These are phyloP conservation scores for Grigorovia jiainica DNA, from an alignment of 805 yeast species.

Conservation along the genomic window DNA sequence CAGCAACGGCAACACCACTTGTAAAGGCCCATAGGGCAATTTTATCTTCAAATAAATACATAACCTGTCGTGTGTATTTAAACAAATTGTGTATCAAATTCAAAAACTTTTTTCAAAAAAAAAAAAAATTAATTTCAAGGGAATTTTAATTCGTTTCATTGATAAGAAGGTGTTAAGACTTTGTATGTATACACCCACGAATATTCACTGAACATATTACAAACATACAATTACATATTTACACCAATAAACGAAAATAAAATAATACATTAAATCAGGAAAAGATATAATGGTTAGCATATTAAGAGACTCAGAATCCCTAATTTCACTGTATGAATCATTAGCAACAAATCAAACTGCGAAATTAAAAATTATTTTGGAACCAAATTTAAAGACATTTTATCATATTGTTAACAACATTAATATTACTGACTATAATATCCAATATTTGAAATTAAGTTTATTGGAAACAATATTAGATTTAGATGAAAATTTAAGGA, in stretches of 20 bases:
- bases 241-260: too few species aligned
- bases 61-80: not conserved
- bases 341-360: not conserved
- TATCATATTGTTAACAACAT: not conserved
- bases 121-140: not conserved
- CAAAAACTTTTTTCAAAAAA: not conserved
- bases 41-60: not conserved
- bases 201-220: too few species aligned
- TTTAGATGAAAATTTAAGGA: constrained; percentile 14
- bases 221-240: too few species aligned
- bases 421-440: not conserved
- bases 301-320: not conserved
- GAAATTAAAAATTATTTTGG: not conserved
- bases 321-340: not conserved
- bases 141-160: too few species aligned
- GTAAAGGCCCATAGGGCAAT: constrained; percentile 4
- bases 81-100: too few species aligned
- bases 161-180: too few species aligned
- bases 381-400: constrained; percentile 1
- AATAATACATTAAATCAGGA: too few species aligned
- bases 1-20: constrained; percentile 12
- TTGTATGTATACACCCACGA: too few species aligned
- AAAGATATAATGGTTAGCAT: not conserved
- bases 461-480: constrained; percentile 12
- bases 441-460: constrained; percentile 16